These are phyloP conservation scores for Candida dajiaensis DNA, from an alignment of 805 yeast genomes.

Conservation along the genomic window DNA sequence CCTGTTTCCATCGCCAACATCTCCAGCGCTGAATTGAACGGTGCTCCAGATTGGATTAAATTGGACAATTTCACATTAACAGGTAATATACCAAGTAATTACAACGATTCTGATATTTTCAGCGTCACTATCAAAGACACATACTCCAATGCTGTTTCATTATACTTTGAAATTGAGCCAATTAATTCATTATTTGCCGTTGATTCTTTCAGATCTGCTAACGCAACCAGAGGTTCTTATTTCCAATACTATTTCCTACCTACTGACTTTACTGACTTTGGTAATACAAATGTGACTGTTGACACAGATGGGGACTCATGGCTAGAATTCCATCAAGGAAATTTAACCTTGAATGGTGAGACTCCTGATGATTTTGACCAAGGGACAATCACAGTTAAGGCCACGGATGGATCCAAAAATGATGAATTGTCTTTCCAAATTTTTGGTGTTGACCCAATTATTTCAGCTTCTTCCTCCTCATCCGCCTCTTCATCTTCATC, in stretches of 20 bases:
- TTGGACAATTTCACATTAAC: slow-evolving; percentile 38
- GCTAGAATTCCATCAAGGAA: slow-evolving; percentile 56
- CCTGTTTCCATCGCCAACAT: slow-evolving; percentile 46
- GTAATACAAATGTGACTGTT: slow-evolving; percentile 43
- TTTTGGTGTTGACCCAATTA: slow-evolving; percentile 38
- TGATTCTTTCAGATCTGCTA: slow-evolving; percentile 44
- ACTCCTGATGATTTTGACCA: slow-evolving; percentile 48
- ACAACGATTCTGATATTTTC: slow-evolving; percentile 35
- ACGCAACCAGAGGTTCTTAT: slow-evolving; percentile 61
- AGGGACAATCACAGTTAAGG: slow-evolving; percentile 35
- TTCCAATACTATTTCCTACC: slow-evolving; percentile 51
- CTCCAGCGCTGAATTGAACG: slow-evolving; percentile 40
- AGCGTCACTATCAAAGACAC: slow-evolving; percentile 52
- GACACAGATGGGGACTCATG: slow-evolving; percentile 42
- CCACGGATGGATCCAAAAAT: slow-evolving; percentile 29
- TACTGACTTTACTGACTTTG: slow-evolving; percentile 50
- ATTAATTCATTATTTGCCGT: slow-evolving; percentile 51
- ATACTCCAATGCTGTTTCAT: slow-evolving; percentile 52
- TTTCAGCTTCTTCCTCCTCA: slow-evolving; percentile 8
- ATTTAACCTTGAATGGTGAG: slow-evolving; percentile 63
- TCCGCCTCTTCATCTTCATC: slow-evolving; percentile 5
- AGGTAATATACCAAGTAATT: slow-evolving; percentile 51
- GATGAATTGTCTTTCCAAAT: slow-evolving; percentile 45
- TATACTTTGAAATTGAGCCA: slow-evolving; percentile 53
- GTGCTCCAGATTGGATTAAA: slow-evolving; percentile 57